Evolutionary conservation across 2,329 filamentous ascomycete species (phyloP).

Genomic region (Fusarium sp.): DNA sequence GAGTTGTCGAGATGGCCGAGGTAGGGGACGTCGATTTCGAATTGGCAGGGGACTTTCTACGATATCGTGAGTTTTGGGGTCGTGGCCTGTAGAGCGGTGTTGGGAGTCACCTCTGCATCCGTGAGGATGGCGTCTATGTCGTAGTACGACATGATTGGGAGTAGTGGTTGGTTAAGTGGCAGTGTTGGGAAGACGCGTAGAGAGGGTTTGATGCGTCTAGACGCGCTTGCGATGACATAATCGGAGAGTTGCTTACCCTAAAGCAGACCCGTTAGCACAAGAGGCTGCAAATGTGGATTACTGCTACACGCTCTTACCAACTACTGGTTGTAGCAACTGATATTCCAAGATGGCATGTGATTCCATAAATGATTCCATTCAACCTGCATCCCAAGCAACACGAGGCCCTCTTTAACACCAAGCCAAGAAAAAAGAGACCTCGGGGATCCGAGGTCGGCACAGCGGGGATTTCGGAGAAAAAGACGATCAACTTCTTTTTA

Average conservation of each 20-base stretch:
- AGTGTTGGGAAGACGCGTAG: constrained; percentile 29
- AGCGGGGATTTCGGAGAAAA: constrained; percentile 17
- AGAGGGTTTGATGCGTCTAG: constrained; percentile 10
- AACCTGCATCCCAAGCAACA: not conserved
- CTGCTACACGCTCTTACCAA: too few relatives aligned
- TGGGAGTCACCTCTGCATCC: constrained; percentile 73
- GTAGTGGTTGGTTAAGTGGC: constrained; percentile 15
- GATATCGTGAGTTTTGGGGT: constrained; percentile 2
- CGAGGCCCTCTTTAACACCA: constrained; percentile 7
- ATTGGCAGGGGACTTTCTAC: constrained; percentile 94
- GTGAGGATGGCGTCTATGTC: constrained; percentile 85
- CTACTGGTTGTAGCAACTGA: too few relatives aligned
- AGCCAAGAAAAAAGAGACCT: not conserved
- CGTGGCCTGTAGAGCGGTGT: not conserved
- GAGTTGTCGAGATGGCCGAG: constrained; percentile 92
- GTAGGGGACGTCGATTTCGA: constrained; percentile 87
- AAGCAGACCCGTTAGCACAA: not conserved
- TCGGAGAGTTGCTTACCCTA: constrained; percentile 19
- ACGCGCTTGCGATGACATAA: constrained; percentile 44
- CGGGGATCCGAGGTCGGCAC: constrained; percentile 27
- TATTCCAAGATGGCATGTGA: too few relatives aligned
- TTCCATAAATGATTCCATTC: not conserved
- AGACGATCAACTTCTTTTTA: not conserved
- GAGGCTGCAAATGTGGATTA: too few relatives aligned
- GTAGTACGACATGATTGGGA: constrained; percentile 74